Conservation (phyloP, 208 protist species). For the Trypanosoma rangeli region DNA sequence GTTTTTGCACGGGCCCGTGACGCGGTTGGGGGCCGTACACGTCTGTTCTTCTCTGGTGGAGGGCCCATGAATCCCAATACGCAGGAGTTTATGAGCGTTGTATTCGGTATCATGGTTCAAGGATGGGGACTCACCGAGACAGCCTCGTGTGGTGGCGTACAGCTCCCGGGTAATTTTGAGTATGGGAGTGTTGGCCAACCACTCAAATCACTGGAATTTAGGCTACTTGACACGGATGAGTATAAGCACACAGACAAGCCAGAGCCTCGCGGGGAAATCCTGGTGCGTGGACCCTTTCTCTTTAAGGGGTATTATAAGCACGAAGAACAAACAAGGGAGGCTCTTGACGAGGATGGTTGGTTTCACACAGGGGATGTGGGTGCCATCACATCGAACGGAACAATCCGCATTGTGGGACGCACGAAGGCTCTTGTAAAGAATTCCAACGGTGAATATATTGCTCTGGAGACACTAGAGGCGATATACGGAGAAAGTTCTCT, state of each 20-base stretch:
- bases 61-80: constrained; percentile 68
- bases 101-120: constrained; percentile 81
- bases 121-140: constrained; percentile 92
- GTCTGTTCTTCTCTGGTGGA: constrained; percentile 77
- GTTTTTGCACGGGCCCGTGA: constrained; percentile 59
- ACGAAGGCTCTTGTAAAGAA: constrained; percentile 93
- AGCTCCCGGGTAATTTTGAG: constrained; percentile 59
- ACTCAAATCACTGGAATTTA: constrained; percentile 79
- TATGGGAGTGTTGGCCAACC: constrained; percentile 73
- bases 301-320: constrained; percentile 92
- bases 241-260: constrained; percentile 78
- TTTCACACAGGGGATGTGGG: constrained; percentile 91
- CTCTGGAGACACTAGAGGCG: constrained; percentile 79
- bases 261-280: constrained; percentile 76
- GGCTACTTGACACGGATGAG: constrained; percentile 87
- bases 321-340: constrained; percentile 77
- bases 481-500: constrained; percentile 69
- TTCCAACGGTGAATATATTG: constrained; percentile 90
- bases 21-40: constrained; percentile 72
- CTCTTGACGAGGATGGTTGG: constrained; percentile 75
- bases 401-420: constrained; percentile 78
- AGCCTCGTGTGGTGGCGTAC: constrained; percentile 54
- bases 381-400: constrained; percentile 49
- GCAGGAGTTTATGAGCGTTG: constrained; percentile 85
- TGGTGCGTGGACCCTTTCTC: constrained; percentile 68